phyloP scores from a whole-genome alignment of 2,329 filamentous ascomycete genomes.

The Xylariaceae sp. region DNA sequence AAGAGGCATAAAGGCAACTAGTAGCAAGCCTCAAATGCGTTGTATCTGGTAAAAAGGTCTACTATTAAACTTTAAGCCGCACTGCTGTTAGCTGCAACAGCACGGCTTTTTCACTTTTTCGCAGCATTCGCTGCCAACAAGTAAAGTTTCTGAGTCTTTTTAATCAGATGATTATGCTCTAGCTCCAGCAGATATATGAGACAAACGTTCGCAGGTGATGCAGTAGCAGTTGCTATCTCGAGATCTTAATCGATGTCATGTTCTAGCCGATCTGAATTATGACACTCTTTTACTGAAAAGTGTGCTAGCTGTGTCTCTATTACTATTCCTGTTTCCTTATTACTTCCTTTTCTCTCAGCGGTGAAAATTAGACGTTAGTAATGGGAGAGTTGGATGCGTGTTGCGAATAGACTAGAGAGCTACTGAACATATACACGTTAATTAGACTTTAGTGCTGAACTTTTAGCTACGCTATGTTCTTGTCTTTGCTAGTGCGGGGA shows the following conservation, averaged over 20 bases:
- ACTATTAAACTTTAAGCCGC: neutral
- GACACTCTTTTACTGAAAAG: slow-evolving; percentile 42
- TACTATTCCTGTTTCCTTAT: too few relatives aligned
- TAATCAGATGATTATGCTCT: too few relatives aligned
- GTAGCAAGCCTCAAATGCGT: neutral
- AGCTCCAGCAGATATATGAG: neutral
- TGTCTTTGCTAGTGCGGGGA: too few relatives aligned
- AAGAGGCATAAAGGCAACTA: neutral
- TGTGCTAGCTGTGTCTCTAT: slow-evolving; percentile 37
- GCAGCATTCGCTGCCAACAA: neutral
- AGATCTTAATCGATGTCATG: slow-evolving; percentile 1
- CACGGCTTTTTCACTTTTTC: neutral
- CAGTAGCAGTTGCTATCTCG: neutral
- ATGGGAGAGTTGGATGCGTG: too few relatives aligned
- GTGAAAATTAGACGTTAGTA: too few relatives aligned
- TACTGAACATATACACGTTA: too few relatives aligned
- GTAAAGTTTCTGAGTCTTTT: neutral
- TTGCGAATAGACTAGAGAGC: too few relatives aligned
- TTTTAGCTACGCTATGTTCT: too few relatives aligned
- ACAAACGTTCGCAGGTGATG: neutral
- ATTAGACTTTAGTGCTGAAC: too few relatives aligned
- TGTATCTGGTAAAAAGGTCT: neutral
- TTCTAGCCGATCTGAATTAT: slow-evolving; percentile 33
- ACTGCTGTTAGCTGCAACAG: neutral
- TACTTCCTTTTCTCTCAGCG: slow-evolving; percentile 6